Evolutionary conservation across 129 eudicot species (phyloP).

Genomic region (Flaveria bidentis): DNA sequence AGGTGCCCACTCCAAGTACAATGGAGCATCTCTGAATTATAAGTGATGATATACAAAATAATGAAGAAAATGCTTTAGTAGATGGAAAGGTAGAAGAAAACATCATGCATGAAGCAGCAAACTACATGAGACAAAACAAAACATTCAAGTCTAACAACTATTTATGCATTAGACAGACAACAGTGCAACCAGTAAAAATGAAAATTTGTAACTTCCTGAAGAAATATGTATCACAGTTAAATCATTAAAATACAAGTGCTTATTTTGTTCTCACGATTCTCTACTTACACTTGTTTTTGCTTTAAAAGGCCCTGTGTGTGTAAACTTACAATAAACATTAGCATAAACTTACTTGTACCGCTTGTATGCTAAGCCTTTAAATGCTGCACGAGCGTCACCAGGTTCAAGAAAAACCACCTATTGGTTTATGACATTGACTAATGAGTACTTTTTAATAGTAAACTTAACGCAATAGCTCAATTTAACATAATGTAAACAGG

Average conservation of each 20-base stretch:
- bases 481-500: not conserved
- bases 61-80: conserved; percentile 6
- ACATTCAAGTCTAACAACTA: not conserved
- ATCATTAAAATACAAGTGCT: not conserved
- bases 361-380: conserved; percentile 71
- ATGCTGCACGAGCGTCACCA: conserved; percentile 84
- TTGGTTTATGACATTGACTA: conserved; percentile 18
- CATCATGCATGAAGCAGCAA: conserved; percentile 7
- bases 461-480: not conserved
- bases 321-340: not conserved
- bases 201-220: not conserved
- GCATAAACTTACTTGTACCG: conserved; percentile 78
- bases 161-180: not conserved
- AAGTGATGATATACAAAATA: not conserved
- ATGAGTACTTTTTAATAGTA: not conserved
- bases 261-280: not conserved
- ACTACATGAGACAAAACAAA: not conserved
- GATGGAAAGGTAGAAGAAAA: conserved; percentile 1
- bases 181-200: not conserved
- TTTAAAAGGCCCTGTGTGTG: too few species aligned
- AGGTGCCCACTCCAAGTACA: conserved; percentile 98
- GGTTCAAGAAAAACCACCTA: conserved; percentile 90
- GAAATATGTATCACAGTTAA: not conserved
- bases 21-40: conserved; percentile 62
- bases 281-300: not conserved